Percentiles rank a stretch among this genome's conserved stretches.
Evolutionary conservation across 2,329 filamentous ascomycete species (phyloP).

Genomic region (Erysiphe neolycopersici): DNA sequence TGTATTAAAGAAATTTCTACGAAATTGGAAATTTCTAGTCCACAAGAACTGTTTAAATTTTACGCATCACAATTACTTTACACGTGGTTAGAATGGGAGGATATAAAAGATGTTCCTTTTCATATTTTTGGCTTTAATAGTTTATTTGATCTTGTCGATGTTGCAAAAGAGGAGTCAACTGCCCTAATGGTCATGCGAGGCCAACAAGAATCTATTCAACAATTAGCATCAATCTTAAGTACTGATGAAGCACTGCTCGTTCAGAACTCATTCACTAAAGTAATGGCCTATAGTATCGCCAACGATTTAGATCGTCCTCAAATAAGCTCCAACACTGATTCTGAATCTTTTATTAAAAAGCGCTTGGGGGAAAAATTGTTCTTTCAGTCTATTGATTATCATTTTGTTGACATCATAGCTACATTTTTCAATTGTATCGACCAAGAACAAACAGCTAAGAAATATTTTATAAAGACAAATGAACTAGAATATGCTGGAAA

Average conservation of each 20-base stretch:
- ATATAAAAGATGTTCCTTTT: conserved; percentile 50
- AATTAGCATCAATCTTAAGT: conserved; percentile 31
- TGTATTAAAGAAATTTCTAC: conserved; percentile 42
- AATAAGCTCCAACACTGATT: conserved; percentile 21
- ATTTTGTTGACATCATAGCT: conserved; percentile 54
- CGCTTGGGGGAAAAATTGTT: conserved; percentile 41
- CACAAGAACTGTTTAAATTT: conserved; percentile 48
- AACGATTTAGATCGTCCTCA: conserved; percentile 33
- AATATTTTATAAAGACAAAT: conserved; percentile 31
- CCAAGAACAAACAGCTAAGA: conserved; percentile 49
- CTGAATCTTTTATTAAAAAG: conserved; percentile 40
- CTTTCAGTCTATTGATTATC: conserved; percentile 30
- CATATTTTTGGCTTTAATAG: conserved; percentile 55
- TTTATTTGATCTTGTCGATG: conserved; percentile 39
- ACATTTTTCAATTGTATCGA: conserved; percentile 53
- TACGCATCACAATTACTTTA: conserved; percentile 78
- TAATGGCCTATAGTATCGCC: conserved; percentile 61
- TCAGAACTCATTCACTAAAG: conserved; percentile 43
- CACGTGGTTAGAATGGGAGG: conserved; percentile 54
- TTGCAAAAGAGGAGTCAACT: conserved; percentile 50
- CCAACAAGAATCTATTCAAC: conserved; percentile 32
- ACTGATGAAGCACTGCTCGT: conserved; percentile 30
- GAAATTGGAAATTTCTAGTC: conserved; percentile 34
- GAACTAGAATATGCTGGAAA: conserved; percentile 32
- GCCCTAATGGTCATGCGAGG: conserved; percentile 64